Evolutionary conservation across 129 eudicot species (phyloP).

Genomic region (Helichrysum umbraculigerum): DNA sequence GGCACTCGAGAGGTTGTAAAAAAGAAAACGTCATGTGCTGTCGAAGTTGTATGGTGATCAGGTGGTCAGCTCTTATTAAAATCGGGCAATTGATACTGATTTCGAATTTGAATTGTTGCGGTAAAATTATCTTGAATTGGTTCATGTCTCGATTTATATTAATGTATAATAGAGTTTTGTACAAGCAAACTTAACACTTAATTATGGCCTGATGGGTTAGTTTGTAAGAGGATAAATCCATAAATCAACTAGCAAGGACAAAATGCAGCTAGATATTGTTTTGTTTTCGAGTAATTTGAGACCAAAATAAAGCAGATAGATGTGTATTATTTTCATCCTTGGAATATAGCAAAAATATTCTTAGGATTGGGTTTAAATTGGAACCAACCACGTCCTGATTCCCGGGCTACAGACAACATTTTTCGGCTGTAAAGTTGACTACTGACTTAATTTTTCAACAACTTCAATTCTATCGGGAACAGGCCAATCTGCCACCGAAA

Average conservation of each 20-base stretch:
- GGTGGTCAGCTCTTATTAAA: no score
- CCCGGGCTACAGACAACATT: slow-evolving; percentile 24
- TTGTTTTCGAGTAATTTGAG: not conserved
- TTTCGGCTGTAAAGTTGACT: slow-evolving; percentile 27
- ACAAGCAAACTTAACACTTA: not conserved
- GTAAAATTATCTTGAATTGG: no score
- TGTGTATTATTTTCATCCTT: not conserved
- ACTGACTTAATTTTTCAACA: slow-evolving; percentile 17
- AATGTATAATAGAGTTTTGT: not conserved
- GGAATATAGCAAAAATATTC: not conserved
- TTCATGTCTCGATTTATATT: no score
- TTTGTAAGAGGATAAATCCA: not conserved
- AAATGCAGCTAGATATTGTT: not conserved
- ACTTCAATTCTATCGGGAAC: not conserved
- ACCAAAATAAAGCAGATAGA: no score
- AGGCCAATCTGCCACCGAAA: slow-evolving; percentile 19
- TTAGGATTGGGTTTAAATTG: no score
- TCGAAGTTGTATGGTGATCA: no score
- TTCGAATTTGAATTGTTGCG: no score
- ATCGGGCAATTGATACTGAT: no score
- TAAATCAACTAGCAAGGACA: not conserved
- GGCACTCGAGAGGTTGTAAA: no score
- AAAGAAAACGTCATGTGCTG: no score
- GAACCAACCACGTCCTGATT: slow-evolving; percentile 22
- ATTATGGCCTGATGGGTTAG: no score